Percentiles rank a stretch among this genome's conserved stretches.
Conservation (phyloP, 495 filamentous ascomycete genomes). For the Hypomontagnella monticulosa region DNA sequence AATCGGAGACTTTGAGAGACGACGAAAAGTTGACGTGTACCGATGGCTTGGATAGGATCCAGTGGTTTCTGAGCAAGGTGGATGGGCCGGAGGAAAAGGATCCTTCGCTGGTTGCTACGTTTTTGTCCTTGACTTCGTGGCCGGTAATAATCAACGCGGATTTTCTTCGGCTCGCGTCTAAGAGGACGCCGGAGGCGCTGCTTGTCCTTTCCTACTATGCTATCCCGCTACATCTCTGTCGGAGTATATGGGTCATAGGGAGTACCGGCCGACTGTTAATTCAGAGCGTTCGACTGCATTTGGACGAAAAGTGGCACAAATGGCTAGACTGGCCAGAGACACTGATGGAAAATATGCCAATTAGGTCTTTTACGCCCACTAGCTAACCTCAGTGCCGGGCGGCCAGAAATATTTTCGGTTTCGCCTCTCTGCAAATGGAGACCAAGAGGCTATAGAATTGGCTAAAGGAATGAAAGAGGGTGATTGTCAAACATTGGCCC, state of each 20-base stretch:
- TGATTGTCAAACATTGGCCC: no score
- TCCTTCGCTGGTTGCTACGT: not conserved
- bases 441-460: no score
- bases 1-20: slow-evolving; percentile 9
- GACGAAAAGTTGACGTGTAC: slow-evolving; percentile 15
- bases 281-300: slow-evolving; percentile 23
- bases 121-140: slow-evolving; percentile 28
- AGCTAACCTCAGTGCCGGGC: no score
- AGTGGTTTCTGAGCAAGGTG: slow-evolving; percentile 23
- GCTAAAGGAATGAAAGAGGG: no score
- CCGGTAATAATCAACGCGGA: slow-evolving; percentile 24
- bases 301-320: slow-evolving; percentile 26
- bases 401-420: no score
- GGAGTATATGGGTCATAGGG: slow-evolving; percentile 27
- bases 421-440: no score
- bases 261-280: slow-evolving; percentile 16
- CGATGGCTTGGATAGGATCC: slow-evolving; percentile 18
- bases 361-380: no score
- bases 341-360: slow-evolving; percentile 17
- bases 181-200: slow-evolving; percentile 28
- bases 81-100: slow-evolving; percentile 1
- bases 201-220: slow-evolving; percentile 29
- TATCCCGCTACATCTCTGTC: slow-evolving; percentile 25
- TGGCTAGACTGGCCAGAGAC: slow-evolving; percentile 34
- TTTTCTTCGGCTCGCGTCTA: slow-evolving; percentile 20